These are phyloP conservation scores for Eucalyptus polybractea DNA, from an alignment of 345 rosid genomes.

Conservation along the genomic window DNA sequence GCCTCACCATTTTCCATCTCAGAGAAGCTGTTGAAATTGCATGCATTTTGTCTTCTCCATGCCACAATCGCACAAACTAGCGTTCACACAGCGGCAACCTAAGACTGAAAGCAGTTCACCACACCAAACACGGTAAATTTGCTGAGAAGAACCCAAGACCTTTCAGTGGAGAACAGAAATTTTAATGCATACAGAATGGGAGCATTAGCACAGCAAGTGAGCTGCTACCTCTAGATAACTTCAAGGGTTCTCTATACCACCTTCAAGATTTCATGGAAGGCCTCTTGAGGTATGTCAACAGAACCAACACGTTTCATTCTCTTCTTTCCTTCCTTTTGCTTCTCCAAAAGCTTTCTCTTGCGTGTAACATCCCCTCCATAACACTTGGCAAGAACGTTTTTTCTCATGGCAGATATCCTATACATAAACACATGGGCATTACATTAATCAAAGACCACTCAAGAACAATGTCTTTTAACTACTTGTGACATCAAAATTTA, in stretches of 20 bases:
- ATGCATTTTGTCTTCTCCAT: not conserved
- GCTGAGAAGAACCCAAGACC: not conserved
- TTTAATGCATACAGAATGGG: not conserved
- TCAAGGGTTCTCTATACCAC: conserved; percentile 34
- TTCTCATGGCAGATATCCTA: conserved; percentile 89
- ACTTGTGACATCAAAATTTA: not conserved
- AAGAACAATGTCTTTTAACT: not conserved
- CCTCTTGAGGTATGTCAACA: conserved; percentile 96
- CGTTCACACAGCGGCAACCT: not conserved
- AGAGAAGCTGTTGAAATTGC: not conserved
- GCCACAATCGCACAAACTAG: not conserved
- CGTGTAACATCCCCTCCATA: conserved; percentile 94
- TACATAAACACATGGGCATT: not conserved
- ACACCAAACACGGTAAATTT: not conserved
- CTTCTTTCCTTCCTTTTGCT: conserved; percentile 97
- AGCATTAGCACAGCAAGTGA: not conserved
- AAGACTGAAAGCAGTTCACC: not conserved
- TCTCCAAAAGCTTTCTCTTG: conserved; percentile 87
- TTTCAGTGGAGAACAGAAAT: not conserved
- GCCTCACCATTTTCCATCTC: not conserved
- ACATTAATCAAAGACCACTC: not conserved
- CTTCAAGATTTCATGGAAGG: conserved; percentile 81
- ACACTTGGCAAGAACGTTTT: conserved; percentile 96
- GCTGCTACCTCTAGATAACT: not conserved
- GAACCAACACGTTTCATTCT: conserved; percentile 97